Base-by-base conservation (phyloP, 805 yeast species). In the Candida nonsorbophila region DNA sequence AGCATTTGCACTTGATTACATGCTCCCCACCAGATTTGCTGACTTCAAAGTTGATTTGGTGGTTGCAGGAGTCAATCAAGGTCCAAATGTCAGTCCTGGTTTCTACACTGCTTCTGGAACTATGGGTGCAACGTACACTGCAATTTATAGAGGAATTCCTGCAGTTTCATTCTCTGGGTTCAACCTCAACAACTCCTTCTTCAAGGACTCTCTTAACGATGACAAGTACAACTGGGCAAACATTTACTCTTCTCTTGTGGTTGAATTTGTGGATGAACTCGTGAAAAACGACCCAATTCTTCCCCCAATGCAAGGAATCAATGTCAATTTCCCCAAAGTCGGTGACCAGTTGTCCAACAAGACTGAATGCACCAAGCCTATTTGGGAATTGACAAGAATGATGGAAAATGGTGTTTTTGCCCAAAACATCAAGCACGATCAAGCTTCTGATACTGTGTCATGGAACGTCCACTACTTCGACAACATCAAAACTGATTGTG, bases 61-160 rank as follows among this genome's bases (percentile, higher is more conserved):
- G 27, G 67, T 70, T 26, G 49, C 67, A 29, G 77, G 76, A 34
- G 72, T 72, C 24, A 71, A 71, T 44, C 71, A 71, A 48, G 77
- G 77, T 33, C 49, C 56, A 32, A 71, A 71, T 52, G 37, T 62
- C 33, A 67, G 67, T 23, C 63, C 64, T 25, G 61, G 64, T 27
- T 55, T 50, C 43, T 55, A 38, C 42, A 63, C 71, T 16, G 20
- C 63, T 17, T 65, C 72, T 5, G 77, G 77, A 42, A 72, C 77
- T 14, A 58, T 68, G 36, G 74, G 74, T 42, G 67, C 75, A 16
- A 53, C 68, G 17, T 64, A 62, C 49, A 62, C 59, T 34, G 53
- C 73, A 20, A 58, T 59, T 16, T 62, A 66, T 45, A 55, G 77
- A 53, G 73, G 72, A 13, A 44, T 61, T 36, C 70, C 77, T 13